Base-by-base conservation (phyloP, 1,284 basidiomycete genomes). In the Hemileia vastatrix region DNA sequence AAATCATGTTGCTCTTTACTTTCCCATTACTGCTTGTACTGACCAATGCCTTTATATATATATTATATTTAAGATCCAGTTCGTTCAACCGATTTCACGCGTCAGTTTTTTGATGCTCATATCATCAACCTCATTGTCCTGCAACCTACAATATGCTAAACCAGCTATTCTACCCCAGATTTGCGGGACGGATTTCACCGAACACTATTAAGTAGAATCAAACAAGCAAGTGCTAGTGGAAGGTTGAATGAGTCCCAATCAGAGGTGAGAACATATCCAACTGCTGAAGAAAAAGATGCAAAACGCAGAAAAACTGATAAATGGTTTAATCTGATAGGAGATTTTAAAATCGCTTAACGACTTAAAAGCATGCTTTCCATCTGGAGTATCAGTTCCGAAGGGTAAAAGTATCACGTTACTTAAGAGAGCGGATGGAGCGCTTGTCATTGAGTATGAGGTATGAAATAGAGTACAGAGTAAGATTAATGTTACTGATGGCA, bases 171-270 rank as follows among this genome's bases (percentile, higher is more conserved):
- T 15, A 36, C 49, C 72, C 81, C 82, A 18, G 90, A 93, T 71
- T 79, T 93, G 18, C 82, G 90, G 21, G 90, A 93, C 71, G 90
- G 86, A 1, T 91, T 92, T 70, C 80, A 88, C 72, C 83, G 90
- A 36, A 81, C 89, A 5, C 75, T 93, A 33, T 83, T 85, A 67
- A 79, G 79, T 0, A 84, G 88, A 9, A 78, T 89, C 66, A 79
- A 81, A 43, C 73, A 81, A 6, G 82, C 80, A 36, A 66, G 66
- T 48, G 67, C 69, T 51, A 27, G 50, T n/a, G 18, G 67, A 31
- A 40, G 18, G 1, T 21, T 63, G 47, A 45, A 60, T 24, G 53
- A 58, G 33, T 15, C 45, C 33, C 48, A 60, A 11, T 67, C 67
- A 31, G 50, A 63, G 49, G 62, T 55, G 19, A 32, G 44, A 1